Evolutionary conservation across 192 early-diverging fungal species (phyloP), one percentile per base, ranked within the genome.

Genomic region (Backusella mclennaniae): DNA sequence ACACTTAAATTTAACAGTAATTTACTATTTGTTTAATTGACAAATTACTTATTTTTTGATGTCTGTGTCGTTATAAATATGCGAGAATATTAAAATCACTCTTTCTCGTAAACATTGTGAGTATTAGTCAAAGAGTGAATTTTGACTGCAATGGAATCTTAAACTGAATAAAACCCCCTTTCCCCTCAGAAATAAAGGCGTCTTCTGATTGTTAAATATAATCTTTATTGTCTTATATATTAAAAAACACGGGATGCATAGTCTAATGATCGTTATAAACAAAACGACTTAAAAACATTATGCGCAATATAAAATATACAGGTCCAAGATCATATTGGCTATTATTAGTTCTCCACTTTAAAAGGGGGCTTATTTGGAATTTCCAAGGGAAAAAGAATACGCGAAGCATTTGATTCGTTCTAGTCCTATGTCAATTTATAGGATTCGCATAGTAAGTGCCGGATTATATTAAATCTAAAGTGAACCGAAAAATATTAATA

Each of bases 301-400:
- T 63, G 23, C 26, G n/a, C n/a, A 11, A 63, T 63, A 63, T 15
- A 29, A 9, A 4, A 2, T 56, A 56, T 26, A 56, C 56, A 63
- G 56, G 26, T 63, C 29, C 21, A 63, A 9, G 56, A 63, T 63
- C 56, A 63, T 29, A 29, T 12, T 29, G 56, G 26, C 12, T 26
- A 63, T 26, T 63, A 63, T 63, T 63, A 63, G 6, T 63, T 63
- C 26, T 29, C 56, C 23, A 23, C 56, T 63, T 63, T 29, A 63
- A 63, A 63, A 63, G 56, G 56, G 52, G 56, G 56, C 56, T 63
- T 23, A 26, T 49, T 19, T 29, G 56, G 26, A 59, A 63, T 14
- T 56, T 63, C 3, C 12, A 23, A 63, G 56, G 56, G 56, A 63
- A 63, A 63, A 63, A 63, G 56, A 63, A 63, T 63, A 63, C 56